Percentiles rank a stretch among this genome's conserved stretches.
These are phyloP conservation scores for Jacaranda copaia DNA, from an alignment of 257 asterid species.

Conservation along the genomic window DNA sequence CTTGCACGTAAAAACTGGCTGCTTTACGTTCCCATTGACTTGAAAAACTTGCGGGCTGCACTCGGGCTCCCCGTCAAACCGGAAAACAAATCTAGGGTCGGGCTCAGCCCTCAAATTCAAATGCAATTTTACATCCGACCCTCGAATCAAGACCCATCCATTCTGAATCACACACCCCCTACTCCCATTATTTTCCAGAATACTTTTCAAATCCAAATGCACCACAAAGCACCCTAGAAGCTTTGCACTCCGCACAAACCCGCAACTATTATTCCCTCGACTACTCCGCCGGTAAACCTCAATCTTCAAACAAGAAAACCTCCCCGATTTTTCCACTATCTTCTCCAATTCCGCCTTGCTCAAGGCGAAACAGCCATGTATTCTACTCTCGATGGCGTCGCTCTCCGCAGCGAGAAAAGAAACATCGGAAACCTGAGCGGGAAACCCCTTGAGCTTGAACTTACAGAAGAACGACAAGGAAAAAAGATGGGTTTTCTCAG, in stretches of 20 bases:
- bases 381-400: slow-evolving; percentile 58
- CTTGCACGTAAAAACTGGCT: slow-evolving; percentile 95
- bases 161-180: slow-evolving; percentile 64
- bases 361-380: slow-evolving; percentile 66
- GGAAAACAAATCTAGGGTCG: slow-evolving; percentile 97
- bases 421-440: slow-evolving; percentile 58
- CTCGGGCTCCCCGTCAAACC: slow-evolving; percentile 95
- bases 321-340: slow-evolving; percentile 49
- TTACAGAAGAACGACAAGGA: slow-evolving; percentile 56
- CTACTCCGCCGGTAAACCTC: slow-evolving; percentile 58
- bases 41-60: slow-evolving; percentile 98
- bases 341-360: slow-evolving; percentile 70
- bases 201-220: slow-evolving; percentile 70
- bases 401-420: slow-evolving; percentile 42
- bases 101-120: slow-evolving; percentile 79
- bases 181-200: slow-evolving; percentile 53
- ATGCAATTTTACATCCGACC: slow-evolving; percentile 58
- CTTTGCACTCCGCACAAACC: slow-evolving; percentile 48
- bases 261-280: slow-evolving; percentile 43
- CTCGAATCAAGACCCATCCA: slow-evolving; percentile 73
- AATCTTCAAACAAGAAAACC: slow-evolving; percentile 45
- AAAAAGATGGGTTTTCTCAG: slow-evolving; percentile 30
- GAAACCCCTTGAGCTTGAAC: slow-evolving; percentile 68
- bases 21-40: slow-evolving; percentile 87
- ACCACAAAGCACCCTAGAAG: slow-evolving; percentile 64